Conservation (phyloP, 139 green algal species). For the Diplosphaera chodatii region DNA sequence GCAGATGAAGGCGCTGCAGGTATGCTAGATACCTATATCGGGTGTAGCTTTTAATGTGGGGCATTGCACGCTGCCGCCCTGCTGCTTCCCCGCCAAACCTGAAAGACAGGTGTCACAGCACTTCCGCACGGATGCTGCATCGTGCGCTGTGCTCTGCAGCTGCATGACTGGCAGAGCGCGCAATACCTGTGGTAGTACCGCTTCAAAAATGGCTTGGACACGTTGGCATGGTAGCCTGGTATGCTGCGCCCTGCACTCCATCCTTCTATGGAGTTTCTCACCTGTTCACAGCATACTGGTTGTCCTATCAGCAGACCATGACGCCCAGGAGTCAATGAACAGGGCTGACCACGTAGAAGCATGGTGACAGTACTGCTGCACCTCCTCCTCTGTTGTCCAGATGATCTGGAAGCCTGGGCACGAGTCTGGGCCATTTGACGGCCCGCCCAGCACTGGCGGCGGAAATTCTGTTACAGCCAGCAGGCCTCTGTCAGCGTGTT, state of each 20-base stretch:
- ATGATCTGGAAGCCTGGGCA: conserved; percentile 35
- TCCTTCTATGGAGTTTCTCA: conserved; percentile 52
- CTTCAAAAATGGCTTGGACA: conserved; percentile 59
- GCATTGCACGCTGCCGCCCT: conserved; percentile 61
- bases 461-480: no score
- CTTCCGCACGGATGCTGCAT: no score
- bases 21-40: conserved; percentile 31
- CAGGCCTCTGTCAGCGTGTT: no score
- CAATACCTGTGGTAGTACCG: conserved; percentile 36
- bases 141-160: no score
- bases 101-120: no score
- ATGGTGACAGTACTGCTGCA: no score
- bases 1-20: no score
- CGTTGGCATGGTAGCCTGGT: conserved; percentile 49
- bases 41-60: conserved; percentile 76
- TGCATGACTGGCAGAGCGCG: no score
- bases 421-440: neutral
- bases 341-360: no score
- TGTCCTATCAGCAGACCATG: no score
- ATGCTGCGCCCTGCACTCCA: conserved; percentile 58
- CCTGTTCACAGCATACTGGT: no score
- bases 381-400: conserved; percentile 63
- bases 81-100: conserved; percentile 48
- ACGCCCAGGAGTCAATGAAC: no score
- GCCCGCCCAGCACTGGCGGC: conserved; percentile 7